phyloP scores from a whole-genome alignment of 2,329 filamentous ascomycete species.

The Claviceps maximensis region DNA sequence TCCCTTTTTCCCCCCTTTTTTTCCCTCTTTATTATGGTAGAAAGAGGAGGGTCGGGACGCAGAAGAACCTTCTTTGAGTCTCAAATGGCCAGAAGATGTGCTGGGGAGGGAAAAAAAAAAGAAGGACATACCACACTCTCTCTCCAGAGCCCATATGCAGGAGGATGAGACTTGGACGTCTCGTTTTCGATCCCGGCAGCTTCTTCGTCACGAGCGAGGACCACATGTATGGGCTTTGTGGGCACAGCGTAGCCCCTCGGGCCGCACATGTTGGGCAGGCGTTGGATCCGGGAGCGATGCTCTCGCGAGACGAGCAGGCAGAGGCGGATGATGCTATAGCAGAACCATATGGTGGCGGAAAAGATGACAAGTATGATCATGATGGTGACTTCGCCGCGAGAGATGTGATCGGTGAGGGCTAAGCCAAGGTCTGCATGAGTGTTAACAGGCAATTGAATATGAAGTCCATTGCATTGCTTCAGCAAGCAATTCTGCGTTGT shows the following conservation, averaged over 20 bases:
- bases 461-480: neutral
- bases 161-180: conserved; percentile 49
- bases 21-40: neutral
- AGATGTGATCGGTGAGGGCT: conserved; percentile 48
- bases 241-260: conserved; percentile 58
- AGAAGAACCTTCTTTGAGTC: no score
- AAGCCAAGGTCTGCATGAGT: conserved; percentile 53
- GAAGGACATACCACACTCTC: conserved; percentile 61
- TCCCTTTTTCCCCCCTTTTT: no score
- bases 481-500: neutral
- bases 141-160: conserved; percentile 76
- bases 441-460: neutral
- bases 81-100: no score
- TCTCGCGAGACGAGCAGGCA: conserved; percentile 50
- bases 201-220: conserved; percentile 63
- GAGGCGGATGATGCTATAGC: conserved; percentile 62
- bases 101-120: neutral
- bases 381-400: conserved; percentile 61
- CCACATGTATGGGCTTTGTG: conserved; percentile 60
- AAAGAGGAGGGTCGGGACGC: neutral
- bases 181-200: conserved; percentile 42
- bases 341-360: conserved; percentile 64
- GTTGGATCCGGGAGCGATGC: conserved; percentile 15
- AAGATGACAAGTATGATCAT: conserved; percentile 68
- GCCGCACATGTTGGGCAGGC: conserved; percentile 31